Percentiles rank a stretch among this genome's conserved stretches.
Conservation (phyloP, 345 rosid species). For the Camelina hispida region DNA sequence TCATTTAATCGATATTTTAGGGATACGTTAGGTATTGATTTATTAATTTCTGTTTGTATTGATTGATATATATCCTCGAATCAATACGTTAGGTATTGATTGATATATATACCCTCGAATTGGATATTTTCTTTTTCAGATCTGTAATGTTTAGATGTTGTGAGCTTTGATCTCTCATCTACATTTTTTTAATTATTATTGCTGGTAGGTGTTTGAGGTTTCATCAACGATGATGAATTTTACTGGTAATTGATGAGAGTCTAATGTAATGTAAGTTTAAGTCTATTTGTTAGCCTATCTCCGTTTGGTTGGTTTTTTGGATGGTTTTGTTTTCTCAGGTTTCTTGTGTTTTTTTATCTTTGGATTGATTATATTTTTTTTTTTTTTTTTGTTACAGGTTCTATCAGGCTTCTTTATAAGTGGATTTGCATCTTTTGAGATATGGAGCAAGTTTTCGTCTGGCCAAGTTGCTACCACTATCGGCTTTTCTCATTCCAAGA, state of each 20-base stretch:
- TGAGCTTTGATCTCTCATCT: not conserved
- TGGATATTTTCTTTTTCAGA: conserved; percentile 14
- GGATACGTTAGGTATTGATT: not conserved
- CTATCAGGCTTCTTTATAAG: conserved; percentile 54
- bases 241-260: not conserved
- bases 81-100: not conserved
- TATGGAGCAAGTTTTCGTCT: conserved; percentile 74
- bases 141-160: not conserved
- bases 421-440: conserved; percentile 48
- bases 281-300: not conserved
- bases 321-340: not conserved
- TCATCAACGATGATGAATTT: not conserved
- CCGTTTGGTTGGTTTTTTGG: not conserved
- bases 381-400: conserved; percentile 52
- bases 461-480: conserved; percentile 70
- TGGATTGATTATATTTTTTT: conserved; percentile 1
- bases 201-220: conserved; percentile 5
- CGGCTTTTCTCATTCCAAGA: conserved; percentile 77
- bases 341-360: not conserved
- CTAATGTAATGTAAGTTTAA: conserved; percentile 22
- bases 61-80: conserved; percentile 5
- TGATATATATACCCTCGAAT: conserved; percentile 1
- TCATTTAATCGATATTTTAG: conserved; percentile 16
- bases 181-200: not conserved
- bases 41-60: not conserved